These are phyloP conservation scores for Shiraia bambusicola DNA, from an alignment of 2,329 filamentous ascomycete genomes.

Conservation along the genomic window DNA sequence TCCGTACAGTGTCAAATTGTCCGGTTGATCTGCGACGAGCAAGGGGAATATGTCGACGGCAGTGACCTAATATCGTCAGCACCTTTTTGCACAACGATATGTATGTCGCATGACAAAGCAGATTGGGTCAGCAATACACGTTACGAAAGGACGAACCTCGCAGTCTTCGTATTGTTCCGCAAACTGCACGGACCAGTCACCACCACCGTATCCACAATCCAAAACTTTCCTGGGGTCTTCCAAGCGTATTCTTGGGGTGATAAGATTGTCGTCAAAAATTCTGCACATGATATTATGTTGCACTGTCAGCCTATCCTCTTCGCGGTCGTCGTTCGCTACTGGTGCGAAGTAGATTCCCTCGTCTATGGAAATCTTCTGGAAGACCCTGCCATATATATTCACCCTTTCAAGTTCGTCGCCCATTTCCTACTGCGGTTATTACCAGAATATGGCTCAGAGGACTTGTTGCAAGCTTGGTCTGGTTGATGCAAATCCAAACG, in stretches of 20 bases:
- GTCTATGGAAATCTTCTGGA: constrained; percentile 43
- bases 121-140: neutral
- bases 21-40: constrained; percentile 38
- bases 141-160: constrained; percentile 32
- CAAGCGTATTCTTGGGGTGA: constrained; percentile 31
- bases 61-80: constrained; percentile 36
- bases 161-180: constrained; percentile 42
- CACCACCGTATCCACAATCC: constrained; percentile 45
- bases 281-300: constrained; percentile 39
- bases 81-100: neutral
- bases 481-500: neutral
- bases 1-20: constrained; percentile 38
- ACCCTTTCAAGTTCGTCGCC: constrained; percentile 26
- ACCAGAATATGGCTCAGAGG: neutral
- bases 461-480: neutral
- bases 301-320: constrained; percentile 40
- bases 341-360: constrained; percentile 44
- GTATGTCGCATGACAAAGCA: neutral
- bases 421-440: constrained; percentile 9
- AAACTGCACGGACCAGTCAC: constrained; percentile 41
- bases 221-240: constrained; percentile 35
- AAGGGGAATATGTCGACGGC: constrained; percentile 43
- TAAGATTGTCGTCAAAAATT: constrained; percentile 33
- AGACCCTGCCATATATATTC: constrained; percentile 40
- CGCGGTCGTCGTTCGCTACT: constrained; percentile 38